phyloP scores from a whole-genome alignment of 2,329 filamentous ascomycete species.

The Ceratocystis ficicola region DNA sequence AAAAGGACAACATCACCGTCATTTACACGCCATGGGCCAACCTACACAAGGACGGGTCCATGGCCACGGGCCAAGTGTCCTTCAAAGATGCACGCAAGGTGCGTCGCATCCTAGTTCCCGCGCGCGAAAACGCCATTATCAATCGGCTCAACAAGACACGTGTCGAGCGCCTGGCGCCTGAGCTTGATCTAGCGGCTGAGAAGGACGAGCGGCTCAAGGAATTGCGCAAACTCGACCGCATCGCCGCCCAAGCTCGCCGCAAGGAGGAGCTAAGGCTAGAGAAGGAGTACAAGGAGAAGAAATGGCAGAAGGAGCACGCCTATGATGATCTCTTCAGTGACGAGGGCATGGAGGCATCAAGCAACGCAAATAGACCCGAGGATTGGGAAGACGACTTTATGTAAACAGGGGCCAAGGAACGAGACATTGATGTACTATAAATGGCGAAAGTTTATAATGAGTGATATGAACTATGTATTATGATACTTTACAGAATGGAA shows the following conservation, averaged over 20 bases:
- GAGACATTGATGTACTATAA: neutral
- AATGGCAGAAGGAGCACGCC: constrained; percentile 93
- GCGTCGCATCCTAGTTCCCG: constrained; percentile 64
- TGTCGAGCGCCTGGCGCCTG: constrained; percentile 62
- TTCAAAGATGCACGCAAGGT: constrained; percentile 86
- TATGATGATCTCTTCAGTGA: constrained; percentile 88
- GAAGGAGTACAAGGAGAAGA: constrained; percentile 75
- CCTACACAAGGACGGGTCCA: constrained; percentile 85
- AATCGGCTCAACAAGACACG: constrained; percentile 98
- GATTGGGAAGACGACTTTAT: constrained; percentile 89
- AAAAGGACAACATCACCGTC: constrained; percentile 92
- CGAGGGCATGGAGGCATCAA: constrained; percentile 62
- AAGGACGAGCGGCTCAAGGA: constrained; percentile 63
- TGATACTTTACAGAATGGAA: constrained; percentile 3
- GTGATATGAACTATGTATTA: constrained; percentile 6
- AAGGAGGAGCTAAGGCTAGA: constrained; percentile 63
- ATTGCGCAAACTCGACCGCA: constrained; percentile 59
- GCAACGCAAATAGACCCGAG: constrained; percentile 71
- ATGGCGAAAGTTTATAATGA: neutral
- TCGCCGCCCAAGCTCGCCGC: constrained; percentile 48
- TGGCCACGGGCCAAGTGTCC: constrained; percentile 88
- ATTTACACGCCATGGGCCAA: constrained; percentile 99
- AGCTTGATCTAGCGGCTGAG: constrained; percentile 59
- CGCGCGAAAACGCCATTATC: constrained; percentile 78
- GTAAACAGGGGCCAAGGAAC: constrained; percentile 35